Evolutionary conservation across 208 protist genomes (phyloP).

Genomic region (Strigomonas culicis): DNA sequence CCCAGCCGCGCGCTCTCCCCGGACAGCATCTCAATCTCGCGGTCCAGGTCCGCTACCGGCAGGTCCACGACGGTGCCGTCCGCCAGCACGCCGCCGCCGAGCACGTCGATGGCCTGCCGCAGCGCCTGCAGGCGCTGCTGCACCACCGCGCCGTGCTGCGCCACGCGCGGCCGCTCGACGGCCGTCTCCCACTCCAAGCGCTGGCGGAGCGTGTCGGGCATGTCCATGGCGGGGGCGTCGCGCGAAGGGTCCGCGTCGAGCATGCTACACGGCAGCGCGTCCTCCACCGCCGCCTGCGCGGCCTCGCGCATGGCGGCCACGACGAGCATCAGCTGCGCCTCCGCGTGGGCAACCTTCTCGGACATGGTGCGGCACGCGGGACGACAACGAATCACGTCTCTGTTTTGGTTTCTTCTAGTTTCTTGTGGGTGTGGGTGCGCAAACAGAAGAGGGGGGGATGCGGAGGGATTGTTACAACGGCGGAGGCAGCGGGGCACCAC

Average conservation of each 20-base stretch:
- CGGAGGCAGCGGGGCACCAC: no score
- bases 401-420: no score
- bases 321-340: conserved; percentile 49
- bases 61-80: conserved; percentile 44
- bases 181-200: conserved; percentile 62
- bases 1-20: conserved; percentile 51
- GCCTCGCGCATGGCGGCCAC: conserved; percentile 52
- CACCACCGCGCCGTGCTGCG: conserved; percentile 20
- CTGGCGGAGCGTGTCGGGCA: conserved; percentile 66
- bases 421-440: no score
- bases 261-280: conserved; percentile 66
- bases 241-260: conserved; percentile 17
- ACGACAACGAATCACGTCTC: background rate
- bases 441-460: no score
- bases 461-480: no score
- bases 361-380: conserved; percentile 34
- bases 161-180: conserved; percentile 49
- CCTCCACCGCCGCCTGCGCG: conserved; percentile 37
- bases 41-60: conserved; percentile 49
- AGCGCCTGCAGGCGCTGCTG: conserved; percentile 35
- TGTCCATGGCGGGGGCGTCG: conserved; percentile 17
- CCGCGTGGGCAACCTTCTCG: conserved; percentile 52
- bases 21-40: conserved; percentile 47
- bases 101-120: conserved; percentile 28
- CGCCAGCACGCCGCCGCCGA: conserved; percentile 42